Base-by-base conservation (phyloP, 2,329 filamentous ascomycete genomes). In the Tolypocladium sp. region DNA sequence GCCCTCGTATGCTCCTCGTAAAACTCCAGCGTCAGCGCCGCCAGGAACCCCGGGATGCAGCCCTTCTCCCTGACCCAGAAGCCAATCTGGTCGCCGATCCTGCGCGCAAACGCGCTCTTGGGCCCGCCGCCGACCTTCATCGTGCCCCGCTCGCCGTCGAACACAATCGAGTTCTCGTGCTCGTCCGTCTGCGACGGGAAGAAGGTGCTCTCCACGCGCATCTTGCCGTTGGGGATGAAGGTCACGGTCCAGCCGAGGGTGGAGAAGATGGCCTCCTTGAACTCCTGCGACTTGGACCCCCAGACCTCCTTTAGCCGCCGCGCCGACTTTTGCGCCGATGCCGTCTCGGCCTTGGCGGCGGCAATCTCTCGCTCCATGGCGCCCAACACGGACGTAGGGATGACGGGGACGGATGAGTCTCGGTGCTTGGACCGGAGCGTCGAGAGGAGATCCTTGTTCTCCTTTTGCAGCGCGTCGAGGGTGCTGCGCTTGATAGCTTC, bases 71-170 rank as follows among this genome's bases (percentile, higher is more conserved):
- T 85, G 1, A 97, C 93, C 93, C 94, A 99, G 73, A 96, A 97
- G 64, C 91, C 88, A 68, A 97, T 93, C 71, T 92, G 84, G 68
- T 91, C 89, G 64, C 83, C 83, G 63, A 99, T 96, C 73, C 92
- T 88, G 58, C 84, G 77, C 1, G 92, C 94, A 74, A 99, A 99
- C 15, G 85, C 81, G 69, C 91, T 95, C 69, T 90, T 84, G 1
- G 92, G 90, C 0, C 94, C 94, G 1, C 94, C 94, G 40, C 88
- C 90, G 59, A 99, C 90, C 80, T 99, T 99, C 94, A 99, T 99
- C 1, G 92, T 97, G 9, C 93, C 94, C 60, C 89, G 87, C 76
- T 97, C 92, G 57, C 92, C 92, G 73, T 96, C 92, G 71, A 97
- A 97, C 0, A 96, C 85, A 61, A 89, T 87, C 59, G 82, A 85